These are phyloP conservation scores for Clarireedia monteithiana DNA, from an alignment of 2,329 filamentous ascomycete genomes.

Conservation along the genomic window DNA sequence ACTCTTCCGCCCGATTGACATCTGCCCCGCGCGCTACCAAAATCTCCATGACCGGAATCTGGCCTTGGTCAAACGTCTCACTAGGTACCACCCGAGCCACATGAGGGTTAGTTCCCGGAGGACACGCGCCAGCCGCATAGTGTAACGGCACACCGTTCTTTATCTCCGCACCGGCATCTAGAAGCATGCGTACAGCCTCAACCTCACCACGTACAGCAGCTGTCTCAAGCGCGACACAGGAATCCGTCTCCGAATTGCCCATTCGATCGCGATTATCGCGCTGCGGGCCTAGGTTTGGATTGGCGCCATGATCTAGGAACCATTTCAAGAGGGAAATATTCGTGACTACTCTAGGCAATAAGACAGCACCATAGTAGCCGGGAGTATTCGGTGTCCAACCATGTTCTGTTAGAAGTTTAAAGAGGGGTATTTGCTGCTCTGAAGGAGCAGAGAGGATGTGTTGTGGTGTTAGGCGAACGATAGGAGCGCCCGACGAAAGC, in stretches of 20 bases:
- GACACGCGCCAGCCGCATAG: neutral
- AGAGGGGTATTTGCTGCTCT: neutral
- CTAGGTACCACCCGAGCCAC: neutral
- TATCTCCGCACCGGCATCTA: neutral
- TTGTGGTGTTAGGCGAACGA: neutral
- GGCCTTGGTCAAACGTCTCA: neutral
- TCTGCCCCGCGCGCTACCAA: neutral
- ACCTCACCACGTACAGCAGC: neutral
- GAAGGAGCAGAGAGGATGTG: neutral
- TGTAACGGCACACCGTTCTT: neutral
- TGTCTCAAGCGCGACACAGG: neutral
- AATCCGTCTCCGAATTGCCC: neutral
- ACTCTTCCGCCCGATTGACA: neutral
- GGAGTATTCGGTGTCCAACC: neutral
- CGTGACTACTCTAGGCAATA: neutral
- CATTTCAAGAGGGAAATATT: neutral
- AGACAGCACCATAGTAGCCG: neutral
- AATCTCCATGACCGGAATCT: neutral
- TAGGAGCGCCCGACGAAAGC: neutral
- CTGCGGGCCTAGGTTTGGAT: neutral
- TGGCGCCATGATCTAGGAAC: neutral
- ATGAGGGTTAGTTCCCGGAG: neutral
- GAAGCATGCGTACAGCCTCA: neutral
- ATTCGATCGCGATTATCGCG: neutral
- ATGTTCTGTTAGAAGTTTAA: neutral